Conservation (phyloP, 352 stramenopile genomes). For the Phytophthora pistaciae region DNA sequence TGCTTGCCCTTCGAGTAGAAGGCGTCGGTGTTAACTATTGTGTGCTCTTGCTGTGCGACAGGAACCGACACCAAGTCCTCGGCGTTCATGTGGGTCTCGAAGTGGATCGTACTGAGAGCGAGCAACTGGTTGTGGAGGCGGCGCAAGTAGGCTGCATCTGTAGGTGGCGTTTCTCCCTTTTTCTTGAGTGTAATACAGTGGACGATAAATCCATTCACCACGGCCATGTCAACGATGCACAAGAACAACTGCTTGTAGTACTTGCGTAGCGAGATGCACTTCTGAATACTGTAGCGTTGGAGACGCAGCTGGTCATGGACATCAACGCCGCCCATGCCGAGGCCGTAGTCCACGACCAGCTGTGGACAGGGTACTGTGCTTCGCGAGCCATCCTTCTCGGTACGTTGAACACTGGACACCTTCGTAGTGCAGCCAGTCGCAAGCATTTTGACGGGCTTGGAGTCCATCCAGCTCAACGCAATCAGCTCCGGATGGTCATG, state of each 20-base stretch:
- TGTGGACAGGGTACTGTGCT: background rate
- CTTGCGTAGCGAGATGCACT: background rate
- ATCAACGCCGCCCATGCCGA: background rate
- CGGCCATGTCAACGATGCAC: background rate
- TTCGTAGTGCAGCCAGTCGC: conserved; percentile 24
- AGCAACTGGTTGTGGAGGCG: conserved; percentile 3
- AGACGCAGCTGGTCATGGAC: background rate
- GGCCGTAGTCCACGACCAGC: background rate
- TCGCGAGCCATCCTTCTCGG: background rate
- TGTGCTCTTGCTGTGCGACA: background rate
- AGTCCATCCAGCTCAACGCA: conserved; percentile 24
- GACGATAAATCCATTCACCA: conserved; percentile 18
- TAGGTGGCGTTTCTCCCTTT: background rate
- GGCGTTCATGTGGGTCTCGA: conserved; percentile 3
- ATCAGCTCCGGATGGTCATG: conserved; percentile 9
- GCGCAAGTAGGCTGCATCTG: conserved; percentile 10
- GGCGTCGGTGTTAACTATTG: background rate
- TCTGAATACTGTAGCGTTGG: background rate
- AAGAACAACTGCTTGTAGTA: background rate
- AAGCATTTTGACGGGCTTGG: conserved; percentile 16
- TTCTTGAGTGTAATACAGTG: conserved; percentile 8
- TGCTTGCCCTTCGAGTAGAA: background rate
- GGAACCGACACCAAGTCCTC: conserved; percentile 3
- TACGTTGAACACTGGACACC: conserved; percentile 1
- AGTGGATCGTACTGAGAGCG: background rate